Conservation (phyloP, 805 yeast genomes). For the Debaryomyces prosopidis region DNA sequence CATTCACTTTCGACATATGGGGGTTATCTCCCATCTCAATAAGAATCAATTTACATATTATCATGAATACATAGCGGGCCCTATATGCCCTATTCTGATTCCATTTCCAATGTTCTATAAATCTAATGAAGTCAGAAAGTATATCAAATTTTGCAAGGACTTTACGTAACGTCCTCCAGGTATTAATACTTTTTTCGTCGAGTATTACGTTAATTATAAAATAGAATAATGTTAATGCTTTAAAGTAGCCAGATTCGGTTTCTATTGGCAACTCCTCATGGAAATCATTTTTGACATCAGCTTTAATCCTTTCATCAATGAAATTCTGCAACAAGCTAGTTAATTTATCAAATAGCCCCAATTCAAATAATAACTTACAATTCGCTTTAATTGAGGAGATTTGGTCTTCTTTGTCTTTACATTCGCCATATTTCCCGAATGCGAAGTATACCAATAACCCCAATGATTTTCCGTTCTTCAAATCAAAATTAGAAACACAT, state of each 20-base stretch:
- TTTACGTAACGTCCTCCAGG: conserved; percentile 12
- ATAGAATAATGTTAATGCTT: conserved; percentile 35
- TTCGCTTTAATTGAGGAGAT: conserved; percentile 10
- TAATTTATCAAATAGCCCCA: background rate
- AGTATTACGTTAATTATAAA: conserved; percentile 28
- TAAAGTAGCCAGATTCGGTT: conserved; percentile 20
- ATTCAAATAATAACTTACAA: conserved; percentile 5
- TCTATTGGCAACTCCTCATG: background rate
- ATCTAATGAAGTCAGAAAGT: conserved; percentile 43
- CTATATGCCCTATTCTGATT: conserved; percentile 38
- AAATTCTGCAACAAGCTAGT: background rate
- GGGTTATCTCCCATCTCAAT: conserved; percentile 63
- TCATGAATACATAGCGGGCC: conserved; percentile 54
- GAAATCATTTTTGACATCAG: background rate
- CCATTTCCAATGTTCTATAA: conserved; percentile 73
- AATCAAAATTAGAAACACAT: background rate
- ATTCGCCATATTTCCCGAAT: conserved; percentile 24
- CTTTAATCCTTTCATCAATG: conserved; percentile 1
- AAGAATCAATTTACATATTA: conserved; percentile 54
- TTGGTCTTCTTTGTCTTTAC: conserved; percentile 15
- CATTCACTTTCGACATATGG: conserved; percentile 43
- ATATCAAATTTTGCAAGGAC: conserved; percentile 36
- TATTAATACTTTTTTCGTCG: conserved; percentile 6
- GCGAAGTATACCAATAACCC: conserved; percentile 22
- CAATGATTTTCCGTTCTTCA: background rate